Percentiles rank a stretch among this genome's conserved stretches.
These are phyloP conservation scores for Rhododendron simsii DNA, from an alignment of 148 eudicot species.

Conservation along the genomic window DNA sequence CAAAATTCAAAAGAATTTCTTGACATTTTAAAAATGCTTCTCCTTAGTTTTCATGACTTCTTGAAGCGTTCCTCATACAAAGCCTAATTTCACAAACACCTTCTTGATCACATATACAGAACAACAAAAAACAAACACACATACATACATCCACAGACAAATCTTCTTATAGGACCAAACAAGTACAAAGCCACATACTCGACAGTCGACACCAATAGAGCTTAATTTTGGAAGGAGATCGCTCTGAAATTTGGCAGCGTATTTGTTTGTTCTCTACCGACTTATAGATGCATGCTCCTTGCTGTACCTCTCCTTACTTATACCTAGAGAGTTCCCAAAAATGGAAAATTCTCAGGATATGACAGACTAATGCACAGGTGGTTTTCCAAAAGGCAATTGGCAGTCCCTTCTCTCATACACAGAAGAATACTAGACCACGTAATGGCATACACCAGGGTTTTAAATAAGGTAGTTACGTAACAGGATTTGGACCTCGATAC, in stretches of 20 bases:
- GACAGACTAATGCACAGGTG: not conserved
- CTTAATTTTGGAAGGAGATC: not conserved
- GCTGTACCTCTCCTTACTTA: not conserved
- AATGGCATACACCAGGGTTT: not conserved
- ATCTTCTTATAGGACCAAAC: not conserved
- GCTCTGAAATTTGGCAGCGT: not conserved
- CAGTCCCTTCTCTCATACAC: not conserved
- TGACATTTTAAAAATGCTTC: not conserved
- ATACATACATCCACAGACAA: not conserved
- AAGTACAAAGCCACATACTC: not conserved
- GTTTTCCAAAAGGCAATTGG: not conserved
- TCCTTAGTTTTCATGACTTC: not conserved
- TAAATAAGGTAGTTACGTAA: too few species aligned
- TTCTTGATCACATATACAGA: not conserved
- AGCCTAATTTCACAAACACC: not conserved
- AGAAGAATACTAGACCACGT: not conserved
- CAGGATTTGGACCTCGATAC: too few species aligned
- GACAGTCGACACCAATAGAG: not conserved
- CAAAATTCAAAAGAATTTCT: not conserved
- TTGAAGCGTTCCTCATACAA: not conserved
- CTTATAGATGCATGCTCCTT: not conserved
- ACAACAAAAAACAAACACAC: not conserved
- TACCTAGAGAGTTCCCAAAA: not conserved
- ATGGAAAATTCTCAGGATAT: not conserved
- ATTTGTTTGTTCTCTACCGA: not conserved